Base-by-base conservation (phyloP, 148 eudicot species). In the Nepenthes gracilis region DNA sequence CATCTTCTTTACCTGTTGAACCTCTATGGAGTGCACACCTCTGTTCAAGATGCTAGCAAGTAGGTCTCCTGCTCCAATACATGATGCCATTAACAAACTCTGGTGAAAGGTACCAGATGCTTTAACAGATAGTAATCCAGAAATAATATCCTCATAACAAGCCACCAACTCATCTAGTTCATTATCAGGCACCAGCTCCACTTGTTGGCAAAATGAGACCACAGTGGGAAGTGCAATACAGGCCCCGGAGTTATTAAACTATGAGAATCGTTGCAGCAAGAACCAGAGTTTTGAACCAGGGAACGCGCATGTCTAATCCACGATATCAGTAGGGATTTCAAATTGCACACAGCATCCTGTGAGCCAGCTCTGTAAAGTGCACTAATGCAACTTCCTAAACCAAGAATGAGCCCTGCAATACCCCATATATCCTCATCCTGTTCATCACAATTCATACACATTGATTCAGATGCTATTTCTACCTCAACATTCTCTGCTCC, bases 401-500 rank as follows among this genome's bases (percentile, higher is more conserved):
- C 99, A 38, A 86, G 64, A 64, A 94, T 67, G 66, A 87, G 87
- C 65, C 98, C 98, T 62, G 97, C 79, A 70, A 82, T 75, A 70
- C 95, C 99, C 97, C 99, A 94, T 60, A 76, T 54, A 77, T 94
- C 99, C 68, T 78, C 87, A 67, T 76, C 92, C 68, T 67, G 57
- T 64, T 75, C 71, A 70, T 81, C 76, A 70, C 15, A 57, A 56
- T 66, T 72, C 64, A 62, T 65, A 34, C 61, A 49, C 45, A 36
- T 54, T 12, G 62, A 68, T n/a, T 77, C 74, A 75, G 51, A 68
- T 53, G 54, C 45, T 60, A 65, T n/a, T 59, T 58, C 61, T 14
- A 66, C 59, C 51, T 70, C 54, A 54, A 52, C 68, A 65, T 64
- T 70, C 58, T 74, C 73, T 43, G 76, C 55, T 36, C 64, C 84